Conservation (phyloP, 306 rosid genomes). For the Trichosanthes truncata region DNA sequence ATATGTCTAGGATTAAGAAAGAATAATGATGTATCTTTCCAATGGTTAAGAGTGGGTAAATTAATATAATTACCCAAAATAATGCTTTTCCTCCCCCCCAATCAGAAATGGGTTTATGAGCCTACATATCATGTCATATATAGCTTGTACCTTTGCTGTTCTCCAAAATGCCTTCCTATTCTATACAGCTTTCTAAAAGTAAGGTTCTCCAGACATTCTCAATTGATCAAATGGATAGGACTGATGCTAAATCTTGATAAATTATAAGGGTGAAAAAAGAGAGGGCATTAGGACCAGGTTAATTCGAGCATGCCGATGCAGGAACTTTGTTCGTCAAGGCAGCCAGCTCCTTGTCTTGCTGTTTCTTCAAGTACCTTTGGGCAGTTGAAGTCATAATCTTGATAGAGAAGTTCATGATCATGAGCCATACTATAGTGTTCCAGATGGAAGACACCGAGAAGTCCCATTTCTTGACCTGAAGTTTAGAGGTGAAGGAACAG, state of each 20-base stretch:
- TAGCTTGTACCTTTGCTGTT: conserved; percentile 5
- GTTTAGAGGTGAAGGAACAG: not conserved
- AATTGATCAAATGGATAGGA: not conserved
- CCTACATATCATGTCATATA: not conserved
- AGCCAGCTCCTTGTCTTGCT: conserved; percentile 51
- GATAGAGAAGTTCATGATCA: conserved; percentile 82
- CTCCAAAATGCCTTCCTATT: conserved; percentile 17
- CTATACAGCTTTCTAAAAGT: conserved; percentile 38
- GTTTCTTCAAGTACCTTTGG: conserved; percentile 63
- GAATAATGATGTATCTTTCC: conserved; percentile 30
- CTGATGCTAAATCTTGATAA: conserved; percentile 2
- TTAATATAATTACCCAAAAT: conserved; percentile 28
- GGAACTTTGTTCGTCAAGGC: conserved; percentile 22
- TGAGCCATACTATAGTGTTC: conserved; percentile 92
- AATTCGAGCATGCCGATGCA: not conserved
- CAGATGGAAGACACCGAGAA: conserved; percentile 71
- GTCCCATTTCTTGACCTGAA: conserved; percentile 78
- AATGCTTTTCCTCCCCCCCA: conserved; percentile 34
- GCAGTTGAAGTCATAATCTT: conserved; percentile 90
- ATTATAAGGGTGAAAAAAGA: not conserved
- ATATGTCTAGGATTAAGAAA: conserved; percentile 38
- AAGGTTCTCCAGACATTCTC: conserved; percentile 10
- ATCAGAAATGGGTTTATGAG: conserved; percentile 5
- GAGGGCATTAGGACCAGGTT: not conserved
- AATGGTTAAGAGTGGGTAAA: conserved; percentile 29